Evolutionary conservation across 164 flowering plant genomes (phyloP).

Genomic region (Umbilicus rupestris): DNA sequence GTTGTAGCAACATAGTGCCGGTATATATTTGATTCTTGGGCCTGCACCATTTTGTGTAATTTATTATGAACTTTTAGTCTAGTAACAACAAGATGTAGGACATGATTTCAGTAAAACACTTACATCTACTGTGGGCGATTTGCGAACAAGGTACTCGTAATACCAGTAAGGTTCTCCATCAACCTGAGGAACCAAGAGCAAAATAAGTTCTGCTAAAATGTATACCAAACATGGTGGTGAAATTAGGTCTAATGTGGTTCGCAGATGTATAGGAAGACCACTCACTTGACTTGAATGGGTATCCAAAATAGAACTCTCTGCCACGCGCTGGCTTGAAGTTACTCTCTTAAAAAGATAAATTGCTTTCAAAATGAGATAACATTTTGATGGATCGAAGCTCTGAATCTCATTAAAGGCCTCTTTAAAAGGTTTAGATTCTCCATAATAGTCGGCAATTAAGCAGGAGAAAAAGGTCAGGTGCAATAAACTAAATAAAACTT

Average conservation of each 20-base stretch:
- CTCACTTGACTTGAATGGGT: slow-evolving; percentile 63
- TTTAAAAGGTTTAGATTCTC: neutral
- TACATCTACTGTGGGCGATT: slow-evolving; percentile 79
- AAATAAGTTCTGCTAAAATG: neutral
- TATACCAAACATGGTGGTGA: neutral
- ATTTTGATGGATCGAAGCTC: neutral
- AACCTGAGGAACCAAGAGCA: slow-evolving; percentile 33
- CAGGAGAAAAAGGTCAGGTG: neutral
- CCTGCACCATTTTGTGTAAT: slow-evolving; percentile 36
- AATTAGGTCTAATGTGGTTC: neutral
- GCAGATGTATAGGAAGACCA: neutral
- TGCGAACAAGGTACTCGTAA: slow-evolving; percentile 82
- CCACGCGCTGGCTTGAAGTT: slow-evolving; percentile 72
- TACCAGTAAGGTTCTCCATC: slow-evolving; percentile 89
- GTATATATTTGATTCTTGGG: slow-evolving; percentile 47
- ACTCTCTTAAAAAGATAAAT: slow-evolving; percentile 34
- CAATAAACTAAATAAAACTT: slow-evolving; percentile 9
- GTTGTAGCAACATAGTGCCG: slow-evolving; percentile 79
- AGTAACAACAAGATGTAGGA: neutral
- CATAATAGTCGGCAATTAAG: neutral
- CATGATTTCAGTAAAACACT: slow-evolving; percentile 16
- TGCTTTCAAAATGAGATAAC: neutral
- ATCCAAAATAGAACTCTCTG: slow-evolving; percentile 85
- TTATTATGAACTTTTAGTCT: slow-evolving; percentile 2
- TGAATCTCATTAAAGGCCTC: neutral